Evolutionary conservation across 1,284 basidiomycete species (phyloP).

Genomic region (Ceratobasidium papillatum): DNA sequence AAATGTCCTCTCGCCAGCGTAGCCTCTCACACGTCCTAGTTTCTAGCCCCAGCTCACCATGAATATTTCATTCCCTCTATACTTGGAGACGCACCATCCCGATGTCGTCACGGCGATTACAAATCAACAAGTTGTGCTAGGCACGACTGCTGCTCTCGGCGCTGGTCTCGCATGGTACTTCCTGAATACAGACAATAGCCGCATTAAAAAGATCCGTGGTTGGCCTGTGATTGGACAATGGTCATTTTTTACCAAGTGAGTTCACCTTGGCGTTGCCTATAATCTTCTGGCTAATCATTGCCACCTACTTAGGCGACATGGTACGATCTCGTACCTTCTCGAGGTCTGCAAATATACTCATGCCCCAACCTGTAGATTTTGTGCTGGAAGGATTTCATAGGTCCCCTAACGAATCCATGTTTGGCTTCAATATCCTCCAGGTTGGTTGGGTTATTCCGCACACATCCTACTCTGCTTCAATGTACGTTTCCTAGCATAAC

Average conservation of each 20-base stretch:
- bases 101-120: not conserved
- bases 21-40: too few relatives aligned
- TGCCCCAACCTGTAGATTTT: not conserved
- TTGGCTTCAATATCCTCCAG: slow-evolving; percentile 15
- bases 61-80: slow-evolving; percentile 1
- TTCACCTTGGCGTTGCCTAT: too few relatives aligned
- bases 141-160: not conserved
- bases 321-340: too few relatives aligned
- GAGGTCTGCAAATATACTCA: too few relatives aligned
- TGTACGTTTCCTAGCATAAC: not conserved
- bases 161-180: not conserved
- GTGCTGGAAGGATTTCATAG: not conserved
- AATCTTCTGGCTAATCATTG: too few relatives aligned
- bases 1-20: too few relatives aligned
- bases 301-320: too few relatives aligned
- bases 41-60: not conserved
- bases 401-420: not conserved
- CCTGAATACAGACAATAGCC: not conserved
- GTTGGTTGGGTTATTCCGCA: not conserved
- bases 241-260: slow-evolving; percentile 29
- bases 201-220: slow-evolving; percentile 4
- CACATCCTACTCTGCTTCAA: too few relatives aligned
- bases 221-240: slow-evolving; percentile 27
- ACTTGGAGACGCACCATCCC: not conserved
- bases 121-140: not conserved